These are phyloP conservation scores for Penicillium digitatum DNA, from an alignment of 2,329 filamentous ascomycete genomes.

Conservation along the genomic window DNA sequence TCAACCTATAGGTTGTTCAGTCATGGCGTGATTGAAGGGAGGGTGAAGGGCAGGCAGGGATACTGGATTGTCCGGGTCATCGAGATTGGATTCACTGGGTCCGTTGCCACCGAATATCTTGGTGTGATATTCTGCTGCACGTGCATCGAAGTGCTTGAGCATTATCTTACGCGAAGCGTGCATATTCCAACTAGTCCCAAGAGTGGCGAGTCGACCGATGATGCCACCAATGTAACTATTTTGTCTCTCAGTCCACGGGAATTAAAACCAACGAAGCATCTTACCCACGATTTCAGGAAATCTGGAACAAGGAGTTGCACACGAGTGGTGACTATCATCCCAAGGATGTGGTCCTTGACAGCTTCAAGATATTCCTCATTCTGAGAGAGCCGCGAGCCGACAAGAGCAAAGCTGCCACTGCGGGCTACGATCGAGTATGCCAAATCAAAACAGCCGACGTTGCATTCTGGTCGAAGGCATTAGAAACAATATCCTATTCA, in stretches of 20 bases:
- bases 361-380: constrained; percentile 21
- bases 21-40: background rate
- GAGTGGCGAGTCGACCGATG: constrained; percentile 11
- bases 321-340: constrained; percentile 23
- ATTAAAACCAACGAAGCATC: background rate
- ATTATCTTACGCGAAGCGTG: constrained; percentile 18
- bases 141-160: constrained; percentile 20
- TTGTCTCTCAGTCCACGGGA: background rate
- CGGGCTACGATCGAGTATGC: constrained; percentile 23
- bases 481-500: background rate
- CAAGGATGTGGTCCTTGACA: constrained; percentile 22
- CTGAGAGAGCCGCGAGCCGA: constrained; percentile 17
- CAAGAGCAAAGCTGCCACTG: constrained; percentile 20
- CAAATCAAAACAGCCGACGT: constrained; percentile 18
- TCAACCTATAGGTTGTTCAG: constrained; percentile 11
- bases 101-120: constrained; percentile 5
- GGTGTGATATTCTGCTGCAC: constrained; percentile 17
- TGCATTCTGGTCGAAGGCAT: constrained; percentile 9
- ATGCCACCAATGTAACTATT: constrained; percentile 19
- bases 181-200: constrained; percentile 22
- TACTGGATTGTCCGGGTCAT: constrained; percentile 12
- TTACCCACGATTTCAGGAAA: constrained; percentile 16
- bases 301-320: constrained; percentile 22
- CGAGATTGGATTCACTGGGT: background rate
- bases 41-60: background rate